Base-by-base conservation (phyloP, 352 stramenopile species). In the Phytophthora sp. region DNA sequence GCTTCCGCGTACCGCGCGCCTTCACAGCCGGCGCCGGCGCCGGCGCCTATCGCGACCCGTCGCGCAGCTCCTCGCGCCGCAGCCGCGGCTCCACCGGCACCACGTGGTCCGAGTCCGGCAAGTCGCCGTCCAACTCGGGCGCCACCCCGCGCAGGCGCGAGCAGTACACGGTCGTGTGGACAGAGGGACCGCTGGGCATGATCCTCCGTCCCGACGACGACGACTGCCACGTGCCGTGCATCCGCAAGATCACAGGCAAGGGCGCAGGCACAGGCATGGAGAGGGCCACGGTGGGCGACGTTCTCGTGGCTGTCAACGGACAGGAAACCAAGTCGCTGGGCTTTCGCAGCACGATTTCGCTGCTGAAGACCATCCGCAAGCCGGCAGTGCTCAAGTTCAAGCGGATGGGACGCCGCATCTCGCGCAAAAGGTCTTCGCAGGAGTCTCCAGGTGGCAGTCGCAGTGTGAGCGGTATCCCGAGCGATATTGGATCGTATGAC, bases 381-480 rank as follows among this genome's bases (percentile, higher is more conserved):
- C 87, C 87, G 8, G 85, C 85, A 4, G 83, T 95, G 64, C 82
- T 95, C 59, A 94, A 94, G 66, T 96, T 96, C 48, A 96, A 96
- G 62, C 77, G 84, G 27, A 95, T 95, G 87, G 76, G 83, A 7
- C 79, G 87, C 13, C 82, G 84, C 15, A 66, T 92, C 15, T 91
- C 87, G 27, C 69, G 78, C n/a, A 88, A 74, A 24, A 74, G 43
- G 1, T 88, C 74, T 10, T 82, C 70, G 6, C 63, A 76, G 15
- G 81, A 86, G 8, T 62, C 71, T 1, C 44, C 55, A 21, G 54
- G 42, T 39, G 64, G 54, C 10, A 70, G 62, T 60, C 61, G 70
- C 27, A 68, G 63, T 23, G 49, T 74, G 18, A 71, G 62, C 46
- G 56, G 66, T 13, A 64, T 80, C 31, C 58, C 71, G 17, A 79